A percentile compares a stretch with the other conserved stretches of the same genome.
These are phyloP conservation scores for Lipomyces orientalis DNA, from an alignment of 805 yeast species.

Conservation along the genomic window DNA sequence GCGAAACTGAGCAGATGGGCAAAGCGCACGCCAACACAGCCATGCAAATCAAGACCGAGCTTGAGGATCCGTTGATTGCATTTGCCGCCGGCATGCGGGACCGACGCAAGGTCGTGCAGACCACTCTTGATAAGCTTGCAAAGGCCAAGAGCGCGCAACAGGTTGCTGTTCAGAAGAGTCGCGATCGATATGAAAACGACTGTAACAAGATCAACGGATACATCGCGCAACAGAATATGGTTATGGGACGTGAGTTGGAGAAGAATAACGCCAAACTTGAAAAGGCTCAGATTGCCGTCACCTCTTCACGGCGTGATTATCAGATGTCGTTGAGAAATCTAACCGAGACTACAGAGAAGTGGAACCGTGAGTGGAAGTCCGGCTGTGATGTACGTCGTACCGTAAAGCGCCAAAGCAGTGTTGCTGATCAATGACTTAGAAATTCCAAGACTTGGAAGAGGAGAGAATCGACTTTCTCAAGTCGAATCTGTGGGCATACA, in stretches of 20 bases:
- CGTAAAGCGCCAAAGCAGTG: background rate
- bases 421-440: slow-evolving; percentile 33
- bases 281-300: slow-evolving; percentile 53
- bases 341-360: slow-evolving; percentile 63
- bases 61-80: slow-evolving; percentile 58
- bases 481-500: slow-evolving; percentile 75
- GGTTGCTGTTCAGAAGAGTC: slow-evolving; percentile 45
- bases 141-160: slow-evolving; percentile 52
- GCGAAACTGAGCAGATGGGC: slow-evolving; percentile 65
- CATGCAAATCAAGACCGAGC: slow-evolving; percentile 56
- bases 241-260: slow-evolving; percentile 76
- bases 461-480: slow-evolving; percentile 74
- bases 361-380: slow-evolving; percentile 74
- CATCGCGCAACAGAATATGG: slow-evolving; percentile 65
- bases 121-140: slow-evolving; percentile 60
- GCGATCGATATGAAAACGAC: slow-evolving; percentile 60
- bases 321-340: slow-evolving; percentile 59
- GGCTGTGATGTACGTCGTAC: slow-evolving; percentile 52
- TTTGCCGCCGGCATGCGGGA: slow-evolving; percentile 60
- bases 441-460: slow-evolving; percentile 70
- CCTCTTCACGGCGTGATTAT: slow-evolving; percentile 56
- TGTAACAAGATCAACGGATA: slow-evolving; percentile 64
- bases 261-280: slow-evolving; percentile 61
- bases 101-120: slow-evolving; percentile 62
- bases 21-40: slow-evolving; percentile 61